Evolutionary conservation across 805 yeast species (phyloP), one percentile per base, ranked within the genome.

Genomic region (Metschnikowia sp.): DNA sequence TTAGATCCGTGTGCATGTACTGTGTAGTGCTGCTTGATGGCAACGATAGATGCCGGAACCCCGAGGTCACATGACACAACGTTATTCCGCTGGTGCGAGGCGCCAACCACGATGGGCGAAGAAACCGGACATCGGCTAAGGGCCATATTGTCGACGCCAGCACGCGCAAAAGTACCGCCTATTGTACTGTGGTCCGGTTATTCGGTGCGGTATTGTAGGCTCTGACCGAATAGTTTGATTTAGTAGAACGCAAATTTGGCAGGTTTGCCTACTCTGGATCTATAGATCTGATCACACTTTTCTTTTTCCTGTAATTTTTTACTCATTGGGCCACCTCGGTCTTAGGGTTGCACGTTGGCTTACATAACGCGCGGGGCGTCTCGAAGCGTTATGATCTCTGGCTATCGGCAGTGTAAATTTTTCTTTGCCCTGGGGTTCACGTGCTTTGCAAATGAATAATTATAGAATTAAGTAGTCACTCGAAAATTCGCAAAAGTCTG

Each of bases 311-410:
- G 13, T 10, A 12, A 8, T 8, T 32, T 32, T 8, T 32, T 32
- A 32, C 12, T 32, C 13, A 7, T 12, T 10, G 9, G 34, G 13
- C 8, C 13, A 12, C 13, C 12, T 32, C 34, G 34, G 34, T 12
- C 12, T 34, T 34, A 13, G 29, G 29, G 39, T 12, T 13, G 28
- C 30, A 22, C 22, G 22, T 22, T 22, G 22, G 6, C 22, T 22
- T 22, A 22, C 22, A 22, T 22, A 22, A 6, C 22, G 22, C 22
- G 22, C 39, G 18, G n/a, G 34, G 34, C 34, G 34, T n/a, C 39
- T 32, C 31, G 32, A 43, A 12, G 46, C 41, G 46, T 43, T 43
- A 43, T 43, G 46, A 43, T n/a, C 46, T 37, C 46, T 43, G 46
- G 13, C 11, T 8, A 22, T 22, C 39, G 13, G 37, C 37, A 18